phyloP scores from a whole-genome alignment of 768 basidiomycete genomes.

The Rossbeevera mucosa region DNA sequence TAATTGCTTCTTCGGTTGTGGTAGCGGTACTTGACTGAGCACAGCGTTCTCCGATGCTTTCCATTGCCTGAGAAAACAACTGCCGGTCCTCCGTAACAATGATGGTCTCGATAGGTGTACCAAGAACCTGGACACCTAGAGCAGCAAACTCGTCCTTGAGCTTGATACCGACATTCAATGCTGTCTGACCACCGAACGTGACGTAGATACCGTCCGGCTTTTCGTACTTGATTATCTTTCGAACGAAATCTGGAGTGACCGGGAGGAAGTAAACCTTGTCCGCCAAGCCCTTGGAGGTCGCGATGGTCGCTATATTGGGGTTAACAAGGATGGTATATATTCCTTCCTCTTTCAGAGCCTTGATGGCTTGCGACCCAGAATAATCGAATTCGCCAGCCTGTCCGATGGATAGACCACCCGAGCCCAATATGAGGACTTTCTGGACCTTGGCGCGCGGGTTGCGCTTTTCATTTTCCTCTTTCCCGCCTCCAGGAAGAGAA shows the following conservation, averaged over 20 bases:
- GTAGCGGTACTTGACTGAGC: constrained; percentile 87
- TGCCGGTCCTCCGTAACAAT: constrained; percentile 97
- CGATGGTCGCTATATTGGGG: constrained; percentile 98
- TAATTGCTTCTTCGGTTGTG: constrained; percentile 77
- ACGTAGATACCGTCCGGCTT: constrained; percentile 99
- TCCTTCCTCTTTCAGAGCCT: constrained; percentile 97
- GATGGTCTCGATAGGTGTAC: constrained; percentile 95
- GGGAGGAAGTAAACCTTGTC: constrained; percentile 99
- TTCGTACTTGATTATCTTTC: constrained; percentile 98
- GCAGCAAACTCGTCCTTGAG: constrained; percentile 93
- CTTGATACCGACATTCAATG: constrained; percentile 93
- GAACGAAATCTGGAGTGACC: constrained; percentile 95
- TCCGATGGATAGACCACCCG: constrained; percentile 95
- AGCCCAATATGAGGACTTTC: constrained; percentile 96
- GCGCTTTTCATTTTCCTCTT: constrained; percentile 75
- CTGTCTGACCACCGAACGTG: constrained; percentile 98
- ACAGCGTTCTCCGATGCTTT: constrained; percentile 91
- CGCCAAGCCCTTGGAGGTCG: constrained; percentile 93
- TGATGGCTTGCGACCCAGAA: constrained; percentile 98
- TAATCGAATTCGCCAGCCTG: constrained; percentile 99
- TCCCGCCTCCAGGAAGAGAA: constrained; percentile 71
- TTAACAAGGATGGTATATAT: constrained; percentile 99
- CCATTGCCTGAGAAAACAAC: constrained; percentile 92
- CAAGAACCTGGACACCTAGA: constrained; percentile 89
- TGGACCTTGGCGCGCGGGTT: constrained; percentile 71